Conservation (phyloP, 2,329 filamentous ascomycete species). For the Zymoseptoria ardabiliae region DNA sequence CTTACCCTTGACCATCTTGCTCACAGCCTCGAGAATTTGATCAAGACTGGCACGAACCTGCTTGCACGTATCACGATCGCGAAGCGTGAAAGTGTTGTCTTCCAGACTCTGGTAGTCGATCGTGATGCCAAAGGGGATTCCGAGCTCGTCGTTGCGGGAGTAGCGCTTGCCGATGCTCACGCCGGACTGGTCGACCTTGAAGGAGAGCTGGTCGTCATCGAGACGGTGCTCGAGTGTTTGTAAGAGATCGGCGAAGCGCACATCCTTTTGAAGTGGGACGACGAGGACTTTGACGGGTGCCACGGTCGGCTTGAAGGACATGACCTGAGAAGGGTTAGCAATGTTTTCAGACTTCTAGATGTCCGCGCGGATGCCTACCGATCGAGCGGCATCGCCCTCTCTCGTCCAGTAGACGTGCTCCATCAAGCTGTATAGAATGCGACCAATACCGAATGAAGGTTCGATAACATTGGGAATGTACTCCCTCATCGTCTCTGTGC, state of each 20-base stretch:
- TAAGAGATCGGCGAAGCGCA: conserved; percentile 71
- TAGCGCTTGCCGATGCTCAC: conserved; percentile 94
- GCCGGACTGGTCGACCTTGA: conserved; percentile 80
- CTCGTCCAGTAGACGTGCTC: conserved; percentile 96
- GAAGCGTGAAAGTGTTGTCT: conserved; percentile 76
- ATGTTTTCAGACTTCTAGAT: not conserved
- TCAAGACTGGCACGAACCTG: conserved; percentile 81
- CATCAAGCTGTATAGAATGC: conserved; percentile 85
- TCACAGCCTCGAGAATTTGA: conserved; percentile 69
- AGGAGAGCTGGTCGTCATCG: conserved; percentile 69
- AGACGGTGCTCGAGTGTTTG: conserved; percentile 67
- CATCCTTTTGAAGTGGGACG: conserved; percentile 76
- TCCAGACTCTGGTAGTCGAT: conserved; percentile 93
- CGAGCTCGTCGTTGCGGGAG: conserved; percentile 88
- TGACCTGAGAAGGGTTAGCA: conserved; percentile 41
- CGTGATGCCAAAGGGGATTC: conserved; percentile 87
- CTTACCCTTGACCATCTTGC: conserved; percentile 54
- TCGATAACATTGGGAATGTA: conserved; percentile 85
- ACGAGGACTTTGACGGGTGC: conserved; percentile 95
- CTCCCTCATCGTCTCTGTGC: conserved; percentile 76
- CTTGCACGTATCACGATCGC: conserved; percentile 83
- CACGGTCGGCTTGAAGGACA: conserved; percentile 67
- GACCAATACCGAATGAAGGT: conserved; percentile 93
- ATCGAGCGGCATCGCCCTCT: conserved; percentile 73
- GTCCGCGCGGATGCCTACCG: conserved; percentile 52